phyloP scores from a whole-genome alignment of 2,329 filamentous ascomycete species.

The Pseudocercospora pini-densiflorae region DNA sequence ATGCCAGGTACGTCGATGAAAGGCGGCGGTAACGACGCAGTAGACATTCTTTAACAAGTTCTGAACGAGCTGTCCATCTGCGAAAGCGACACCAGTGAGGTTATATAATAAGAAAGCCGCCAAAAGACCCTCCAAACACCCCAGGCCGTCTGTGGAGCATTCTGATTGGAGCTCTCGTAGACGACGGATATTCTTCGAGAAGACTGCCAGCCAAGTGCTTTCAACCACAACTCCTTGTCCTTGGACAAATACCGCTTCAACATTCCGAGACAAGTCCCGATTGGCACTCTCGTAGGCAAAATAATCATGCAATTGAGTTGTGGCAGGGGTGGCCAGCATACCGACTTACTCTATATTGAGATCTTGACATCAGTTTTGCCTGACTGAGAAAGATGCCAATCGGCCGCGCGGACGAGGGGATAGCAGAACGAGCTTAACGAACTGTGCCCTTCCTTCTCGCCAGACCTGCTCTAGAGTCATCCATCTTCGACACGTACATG shows the following conservation, averaged over 20 bases:
- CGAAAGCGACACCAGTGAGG: not conserved
- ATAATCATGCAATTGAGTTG: not conserved
- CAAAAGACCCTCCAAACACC: not conserved
- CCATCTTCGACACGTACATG: not conserved
- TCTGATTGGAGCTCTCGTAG: conserved; percentile 12
- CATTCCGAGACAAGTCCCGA: not conserved
- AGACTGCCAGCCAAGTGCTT: not conserved
- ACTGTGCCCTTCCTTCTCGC: not conserved
- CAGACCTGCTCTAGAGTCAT: not conserved
- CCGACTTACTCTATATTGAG: not conserved
- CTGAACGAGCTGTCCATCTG: conserved; percentile 1
- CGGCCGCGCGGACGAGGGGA: not conserved
- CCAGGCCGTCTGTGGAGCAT: not conserved
- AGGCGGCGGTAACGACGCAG: conserved; percentile 35
- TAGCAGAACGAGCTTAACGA: not conserved
- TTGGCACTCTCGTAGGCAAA: conserved; percentile 8
- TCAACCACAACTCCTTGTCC: conserved; percentile 6
- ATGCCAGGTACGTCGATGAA: conserved; percentile 59
- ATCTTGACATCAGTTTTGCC: not conserved
- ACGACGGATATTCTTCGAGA: not conserved
- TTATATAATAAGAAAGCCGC: not conserved
- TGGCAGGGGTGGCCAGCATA: not conserved
- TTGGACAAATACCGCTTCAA: not conserved
- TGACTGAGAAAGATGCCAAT: not conserved
- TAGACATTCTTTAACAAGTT: conserved; percentile 14